Conservation (phyloP, 2,329 filamentous ascomycete genomes). For the Phaeosphaeria sp. region DNA sequence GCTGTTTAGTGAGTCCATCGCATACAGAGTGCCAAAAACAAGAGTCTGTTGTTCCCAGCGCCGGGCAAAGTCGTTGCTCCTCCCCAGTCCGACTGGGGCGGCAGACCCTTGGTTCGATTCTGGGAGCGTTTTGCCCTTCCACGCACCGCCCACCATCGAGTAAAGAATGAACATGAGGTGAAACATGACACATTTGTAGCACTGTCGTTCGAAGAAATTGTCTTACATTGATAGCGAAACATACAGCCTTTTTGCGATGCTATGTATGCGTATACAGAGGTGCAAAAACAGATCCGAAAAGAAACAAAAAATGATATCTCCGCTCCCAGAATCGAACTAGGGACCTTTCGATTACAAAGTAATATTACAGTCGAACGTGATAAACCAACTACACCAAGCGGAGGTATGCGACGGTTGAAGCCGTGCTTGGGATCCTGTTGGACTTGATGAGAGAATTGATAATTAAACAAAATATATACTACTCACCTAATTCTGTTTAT, state of each 20-base stretch:
- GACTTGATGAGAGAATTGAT: neutral
- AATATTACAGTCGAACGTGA: constrained; percentile 47
- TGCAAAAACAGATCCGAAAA: too few species aligned
- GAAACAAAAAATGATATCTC: constrained; percentile 34
- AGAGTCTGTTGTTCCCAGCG: neutral
- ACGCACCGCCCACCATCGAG: too few species aligned
- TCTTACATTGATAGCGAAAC: neutral
- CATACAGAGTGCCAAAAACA: neutral
- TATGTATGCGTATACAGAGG: neutral
- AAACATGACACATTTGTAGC: too few species aligned
- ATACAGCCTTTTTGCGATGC: neutral
- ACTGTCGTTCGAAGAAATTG: too few species aligned
- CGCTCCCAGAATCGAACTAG: constrained; percentile 42
- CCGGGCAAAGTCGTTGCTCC: neutral
- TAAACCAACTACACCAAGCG: constrained; percentile 43
- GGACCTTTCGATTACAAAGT: constrained; percentile 43
- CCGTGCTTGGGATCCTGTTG: constrained; percentile 4
- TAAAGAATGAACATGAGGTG: too few species aligned
- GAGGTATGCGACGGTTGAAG: constrained; percentile 17
- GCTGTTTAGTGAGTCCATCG: neutral
- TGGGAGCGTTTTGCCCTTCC: neutral
- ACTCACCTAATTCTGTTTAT: too few species aligned
- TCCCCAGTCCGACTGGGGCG: neutral
- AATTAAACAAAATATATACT: too few species aligned
- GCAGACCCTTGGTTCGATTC: neutral